Base-by-base conservation (phyloP, 2,329 filamentous ascomycete genomes). In the Aureobasidium pullulans region DNA sequence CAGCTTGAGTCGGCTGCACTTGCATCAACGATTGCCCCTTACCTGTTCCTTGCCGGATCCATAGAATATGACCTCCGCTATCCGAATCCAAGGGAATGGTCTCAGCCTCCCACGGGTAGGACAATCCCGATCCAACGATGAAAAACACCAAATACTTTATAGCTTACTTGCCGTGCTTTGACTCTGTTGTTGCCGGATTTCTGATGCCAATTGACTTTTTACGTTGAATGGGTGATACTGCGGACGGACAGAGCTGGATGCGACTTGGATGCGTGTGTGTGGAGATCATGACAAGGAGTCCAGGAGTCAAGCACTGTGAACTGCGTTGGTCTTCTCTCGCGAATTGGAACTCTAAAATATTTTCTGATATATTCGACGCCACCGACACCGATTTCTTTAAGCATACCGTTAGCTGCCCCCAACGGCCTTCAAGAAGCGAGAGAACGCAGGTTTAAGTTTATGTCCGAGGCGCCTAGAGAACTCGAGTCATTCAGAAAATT, bases 391-490 rank as follows among this genome's bases (percentile, higher is more conserved):
- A 32, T 23, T 15, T 15, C n/a, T 42, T 54, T 54, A 54, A 42
- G 50, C 50, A 54, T 43, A 54, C 39, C 39, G 28, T 43, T 34
- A 34, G 39, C 50, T 34, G 37, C 50, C 15, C 28, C 37, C 28
- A 54, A 54, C 50, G 29, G 50, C 50, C 50, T n/a, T 31, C 10
- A 53, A 19, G 49, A 31, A 54, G 37, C 50, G 39, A 54, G 29
- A 54, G 29, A 43, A 42, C 15, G 50, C 50, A 54, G 29, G 50
- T 32, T 34, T 42, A 16, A 54, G 9, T 42, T 43, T 31, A 1
- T 15, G 9, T n/a, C 5, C 9, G 5, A 28, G 19, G 8, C 19
- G 9, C 23, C 9, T 16, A 9, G 23, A 6, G 6, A 23, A 1
- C 39, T 15, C 23, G 39, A 23, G 15, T 19, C 49, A 53, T 32